Base-by-base conservation (phyloP, 176 grass and related monocot genomes). In the Guadua angustifolia region DNA sequence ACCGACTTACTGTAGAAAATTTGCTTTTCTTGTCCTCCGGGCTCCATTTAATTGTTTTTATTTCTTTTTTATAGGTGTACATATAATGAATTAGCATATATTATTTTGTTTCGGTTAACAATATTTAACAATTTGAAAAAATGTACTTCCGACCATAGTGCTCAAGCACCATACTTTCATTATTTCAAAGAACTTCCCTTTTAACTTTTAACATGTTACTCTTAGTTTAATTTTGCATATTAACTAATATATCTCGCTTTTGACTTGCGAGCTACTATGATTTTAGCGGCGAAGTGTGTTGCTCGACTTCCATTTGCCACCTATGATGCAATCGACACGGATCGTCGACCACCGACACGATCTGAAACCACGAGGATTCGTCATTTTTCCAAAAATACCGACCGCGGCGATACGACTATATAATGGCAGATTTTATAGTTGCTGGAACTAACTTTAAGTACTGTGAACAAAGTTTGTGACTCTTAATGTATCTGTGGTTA, bases 221-320 rank as follows among this genome's bases (percentile, higher is more conserved):
- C 42, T 53, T 56, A 18, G 7, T 87, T 66, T 47, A 17, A 25
- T 56, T 79, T 69, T 45, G 16, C 60, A 67, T 80, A 82, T 76
- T 55, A 84, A 73, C 58, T 71, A 51, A 24, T 64, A 33, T 43
- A 33, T 68, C 25, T 79, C 4, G 40, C 5, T 60, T 85, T 84
- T 98, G 39, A 40, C 49, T 57, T 83, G 82, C 83, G 95, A 93
- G 95, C 7, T 95, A 95, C 90, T 98, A 98, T 6, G 76, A 90
- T 80, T 98, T 98, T 84, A 98, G 95, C 73, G n/a, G n/a, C 91
- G 72, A 98, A 98, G 85, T 73, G 50, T 73, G 85, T 91, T 88
- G 80, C 93, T 67, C 95, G 91, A 45, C 80, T 98, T 92, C 95
- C 93, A 46, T 98, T 98, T 91, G 72, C 83, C 42, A 92, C 91